phyloP scores from a whole-genome alignment of 2,329 filamentous ascomycete species.

The Hypomyces rosellus region DNA sequence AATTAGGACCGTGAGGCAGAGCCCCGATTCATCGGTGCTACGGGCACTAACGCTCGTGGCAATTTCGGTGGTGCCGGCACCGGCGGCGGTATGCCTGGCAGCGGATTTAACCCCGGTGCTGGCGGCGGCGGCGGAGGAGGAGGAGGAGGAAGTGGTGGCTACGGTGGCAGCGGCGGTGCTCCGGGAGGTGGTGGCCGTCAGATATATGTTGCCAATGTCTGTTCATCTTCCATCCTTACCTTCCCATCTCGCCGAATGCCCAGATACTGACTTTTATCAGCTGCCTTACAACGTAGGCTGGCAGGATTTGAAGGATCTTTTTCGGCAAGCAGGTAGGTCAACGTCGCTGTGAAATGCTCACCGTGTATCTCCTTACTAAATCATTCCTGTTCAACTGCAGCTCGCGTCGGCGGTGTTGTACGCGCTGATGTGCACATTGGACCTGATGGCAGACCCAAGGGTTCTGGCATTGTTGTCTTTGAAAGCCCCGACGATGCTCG shows the following conservation, averaged over 20 bases:
- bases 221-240: slow-evolving; percentile 37
- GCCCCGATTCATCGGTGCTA: slow-evolving; percentile 83
- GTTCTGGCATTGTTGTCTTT: slow-evolving; percentile 94
- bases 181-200: slow-evolving; percentile 63
- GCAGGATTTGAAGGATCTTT: slow-evolving; percentile 98
- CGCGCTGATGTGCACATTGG: slow-evolving; percentile 93
- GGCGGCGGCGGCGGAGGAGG: slow-evolving; percentile 45
- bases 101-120: slow-evolving; percentile 50
- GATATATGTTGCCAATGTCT: slow-evolving; percentile 97
- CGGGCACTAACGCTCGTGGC: slow-evolving; percentile 44
- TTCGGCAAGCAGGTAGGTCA: slow-evolving; percentile 89
- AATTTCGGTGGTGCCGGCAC: slow-evolving; percentile 43
- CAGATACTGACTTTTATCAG: slow-evolving; percentile 41
- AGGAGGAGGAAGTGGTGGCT: slow-evolving; percentile 42
- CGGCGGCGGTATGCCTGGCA: slow-evolving; percentile 45
- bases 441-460: slow-evolving; percentile 88
- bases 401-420: slow-evolving; percentile 69
- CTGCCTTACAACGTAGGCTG: slow-evolving; percentile 96
- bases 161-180: slow-evolving; percentile 42
- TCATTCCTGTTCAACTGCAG: slow-evolving; percentile 17
- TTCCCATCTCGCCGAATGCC: slow-evolving; percentile 13
- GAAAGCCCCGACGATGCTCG: slow-evolving; percentile 91
- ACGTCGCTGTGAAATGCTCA: neutral
- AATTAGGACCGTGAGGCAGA: slow-evolving; percentile 91
- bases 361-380: neutral